Evolutionary conservation across 1,284 basidiomycete species (phyloP), one percentile per base, ranked within the genome.

Genomic region (Moniliella sp.): DNA sequence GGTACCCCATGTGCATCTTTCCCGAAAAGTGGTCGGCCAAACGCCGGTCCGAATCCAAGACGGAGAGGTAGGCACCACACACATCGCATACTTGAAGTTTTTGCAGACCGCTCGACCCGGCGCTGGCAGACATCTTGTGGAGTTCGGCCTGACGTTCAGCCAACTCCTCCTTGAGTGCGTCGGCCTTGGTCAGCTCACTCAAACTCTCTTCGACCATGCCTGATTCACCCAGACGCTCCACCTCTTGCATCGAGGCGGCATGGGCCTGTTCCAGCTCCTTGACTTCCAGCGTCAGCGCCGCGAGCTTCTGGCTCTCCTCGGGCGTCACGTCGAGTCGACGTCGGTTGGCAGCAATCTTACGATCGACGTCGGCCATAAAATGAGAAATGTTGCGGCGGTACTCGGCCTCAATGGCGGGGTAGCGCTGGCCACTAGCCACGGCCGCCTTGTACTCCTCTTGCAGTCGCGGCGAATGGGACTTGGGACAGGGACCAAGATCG

Each of bases 1-100:
- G 81, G 65, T 97, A 99, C 7, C 91, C 91, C 51, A 97, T 64
- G 67, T 97, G 91, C 83, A 97, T 91, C 84, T 97, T 97, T 50
- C 91, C 91, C 65, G 91, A 91, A 66, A 99, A 99, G 64, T 99
- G 91, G 66, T 99, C 91, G 31, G 91, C 91, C 43, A 99, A 68
- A 62, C 91, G 82, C 61, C 91, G 76, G 67, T 99, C 91, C 41
- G 86, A 94, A 64, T 99, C 91, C 38, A 97, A 70, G 17, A 97
- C 82, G 18, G 82, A 91, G 28, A 99, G 69, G 66, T 97, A 97
- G 13, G 91, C 91, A 55, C 91, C 91, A 62, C 91, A 99, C 25
- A 94, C 86, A 66, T 99, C 91, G 66, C 91, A 97, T 15, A 99
- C 91, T 44, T 91, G 76, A 51, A 99, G 68, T 65, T 97, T 97